Base-by-base conservation (phyloP, 2,329 filamentous ascomycete genomes). In the Calonectria fujianensis region DNA sequence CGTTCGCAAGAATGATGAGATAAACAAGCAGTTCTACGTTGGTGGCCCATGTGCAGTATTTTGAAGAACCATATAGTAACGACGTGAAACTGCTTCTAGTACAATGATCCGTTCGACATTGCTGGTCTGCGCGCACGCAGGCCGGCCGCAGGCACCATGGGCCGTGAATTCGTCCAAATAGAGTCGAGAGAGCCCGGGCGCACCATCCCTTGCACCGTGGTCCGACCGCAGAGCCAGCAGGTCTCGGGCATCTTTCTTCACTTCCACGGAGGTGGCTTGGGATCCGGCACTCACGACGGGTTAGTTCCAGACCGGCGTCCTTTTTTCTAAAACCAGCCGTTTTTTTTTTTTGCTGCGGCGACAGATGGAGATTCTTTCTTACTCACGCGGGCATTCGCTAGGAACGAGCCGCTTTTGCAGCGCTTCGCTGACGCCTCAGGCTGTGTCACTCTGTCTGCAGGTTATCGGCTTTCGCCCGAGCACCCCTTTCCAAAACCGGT, bases 381-480 rank as follows among this genome's bases (percentile, higher is more conserved):
- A 24, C 35, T 63, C 4, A 45, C n/a, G n/a, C 31, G 1, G 1
- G 1, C 8, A 29, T 16, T 50, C 16, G 11, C 5, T 16, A 73
- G 65, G n/a, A 69, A 73, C n/a, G 59, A 65, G n/a, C 50, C 54
- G 7, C 41, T 73, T 16, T 67, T 73, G 18, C 73, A 75, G 59
- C 37, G 70, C 4, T 65, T 59, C 29, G 70, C 73, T 6, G 59
- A 75, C 54, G 66, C 69, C 16, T 69, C 69, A 5, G 63, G 65
- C 11, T 70, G 70, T 20, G 48, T 70, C 41, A 29, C 89, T 20
- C 81, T 93, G 16, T 90, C 88, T 0, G 86, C 92, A 9, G 91
- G 90, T 1, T 93, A 93, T 80, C 86, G 91, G 35, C 86, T 91
- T 24, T 90, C 91, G 0, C 91, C 91, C 0, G 91, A 93, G 79